Conservation (phyloP, 352 stramenopile species). For the Peronospora belbahrii region DNA sequence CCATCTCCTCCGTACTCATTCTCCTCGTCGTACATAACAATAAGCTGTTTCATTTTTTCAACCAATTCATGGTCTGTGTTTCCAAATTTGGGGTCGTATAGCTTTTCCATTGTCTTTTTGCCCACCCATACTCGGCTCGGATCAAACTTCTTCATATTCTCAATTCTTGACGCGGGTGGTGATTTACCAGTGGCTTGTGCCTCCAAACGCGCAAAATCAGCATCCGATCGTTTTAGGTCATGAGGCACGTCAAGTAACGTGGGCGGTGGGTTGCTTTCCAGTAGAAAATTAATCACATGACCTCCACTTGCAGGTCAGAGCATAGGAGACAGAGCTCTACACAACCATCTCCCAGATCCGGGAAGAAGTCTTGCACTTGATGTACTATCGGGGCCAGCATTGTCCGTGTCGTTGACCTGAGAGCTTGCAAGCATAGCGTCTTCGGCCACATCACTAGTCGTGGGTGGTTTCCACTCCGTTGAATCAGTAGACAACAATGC, state of each 20-base stretch:
- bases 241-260: conserved; percentile 26
- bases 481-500: conserved; percentile 3
- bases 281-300: conserved; percentile 50
- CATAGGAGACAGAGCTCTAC: conserved; percentile 53
- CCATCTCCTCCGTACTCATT: conserved; percentile 23
- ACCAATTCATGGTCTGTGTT: conserved; percentile 38
- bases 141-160: conserved; percentile 36
- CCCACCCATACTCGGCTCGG: conserved; percentile 50
- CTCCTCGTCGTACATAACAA: conserved; percentile 43
- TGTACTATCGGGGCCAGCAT: conserved; percentile 29
- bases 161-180: conserved; percentile 3
- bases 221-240: conserved; percentile 26
- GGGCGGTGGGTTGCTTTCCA: conserved; percentile 42
- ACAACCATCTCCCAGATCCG: conserved; percentile 48
- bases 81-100: conserved; percentile 48
- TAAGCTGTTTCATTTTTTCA: conserved; percentile 50
- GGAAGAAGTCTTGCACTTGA: conserved; percentile 59
- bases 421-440: conserved; percentile 12
- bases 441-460: not conserved
- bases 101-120: conserved; percentile 51
- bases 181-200: conserved; percentile 24
- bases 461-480: conserved; percentile 9
- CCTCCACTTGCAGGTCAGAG: conserved; percentile 36
- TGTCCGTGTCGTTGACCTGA: not conserved
- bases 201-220: conserved; percentile 20